Percentiles rank a stretch among this genome's conserved stretches.
phyloP scores from a whole-genome alignment of 2,329 filamentous ascomycete genomes.

The Ophiostoma ulmi region DNA sequence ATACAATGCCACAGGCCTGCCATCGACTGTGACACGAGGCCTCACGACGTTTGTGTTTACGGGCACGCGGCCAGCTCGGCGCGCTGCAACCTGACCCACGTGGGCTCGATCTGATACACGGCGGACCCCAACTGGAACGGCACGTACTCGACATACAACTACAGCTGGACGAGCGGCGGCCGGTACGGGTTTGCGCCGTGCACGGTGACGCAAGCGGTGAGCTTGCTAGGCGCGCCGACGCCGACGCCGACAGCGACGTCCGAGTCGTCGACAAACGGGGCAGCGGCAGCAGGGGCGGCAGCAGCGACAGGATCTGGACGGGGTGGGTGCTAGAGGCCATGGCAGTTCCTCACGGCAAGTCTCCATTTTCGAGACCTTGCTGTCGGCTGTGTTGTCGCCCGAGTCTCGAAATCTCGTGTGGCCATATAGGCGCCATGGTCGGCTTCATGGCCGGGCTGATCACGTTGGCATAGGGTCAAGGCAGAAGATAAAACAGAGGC shows the following conservation, averaged over 20 bases:
- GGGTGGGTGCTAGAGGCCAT: not conserved
- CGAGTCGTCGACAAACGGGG: not conserved
- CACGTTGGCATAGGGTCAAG: not conserved
- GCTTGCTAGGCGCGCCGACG: constrained; percentile 24
- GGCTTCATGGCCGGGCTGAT: not conserved
- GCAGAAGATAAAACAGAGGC: not conserved
- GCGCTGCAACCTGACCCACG: constrained; percentile 31
- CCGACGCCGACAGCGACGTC: not conserved
- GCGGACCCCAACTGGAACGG: constrained; percentile 29
- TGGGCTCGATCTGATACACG: constrained; percentile 31
- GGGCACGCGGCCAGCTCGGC: constrained; percentile 29
- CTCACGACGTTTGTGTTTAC: constrained; percentile 30
- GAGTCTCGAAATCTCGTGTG: not conserved
- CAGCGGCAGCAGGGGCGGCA: not conserved
- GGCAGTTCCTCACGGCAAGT: not conserved
- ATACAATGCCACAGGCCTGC: not conserved
- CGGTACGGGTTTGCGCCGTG: constrained; percentile 32
- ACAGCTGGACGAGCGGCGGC: constrained; percentile 32
- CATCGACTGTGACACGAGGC: not conserved
- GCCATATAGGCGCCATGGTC: not conserved
- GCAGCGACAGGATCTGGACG: not conserved
- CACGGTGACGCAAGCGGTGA: constrained; percentile 30
- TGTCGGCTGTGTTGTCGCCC: not conserved
- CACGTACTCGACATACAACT: constrained; percentile 31
- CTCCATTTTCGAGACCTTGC: not conserved